phyloP scores from a whole-genome alignment of 345 rosid species.

The Salix dunnii region DNA sequence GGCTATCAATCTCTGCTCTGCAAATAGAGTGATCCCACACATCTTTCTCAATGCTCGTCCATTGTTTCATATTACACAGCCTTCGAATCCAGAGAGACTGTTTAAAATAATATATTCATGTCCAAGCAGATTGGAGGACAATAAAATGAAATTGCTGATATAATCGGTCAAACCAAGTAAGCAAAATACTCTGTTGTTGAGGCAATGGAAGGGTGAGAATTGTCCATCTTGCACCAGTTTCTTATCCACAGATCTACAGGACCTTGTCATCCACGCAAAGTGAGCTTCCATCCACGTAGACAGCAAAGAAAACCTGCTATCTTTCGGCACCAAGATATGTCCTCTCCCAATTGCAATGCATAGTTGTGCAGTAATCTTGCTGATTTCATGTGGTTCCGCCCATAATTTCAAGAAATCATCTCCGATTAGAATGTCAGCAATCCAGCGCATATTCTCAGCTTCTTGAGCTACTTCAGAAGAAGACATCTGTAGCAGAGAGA shows the following conservation, averaged over 20 bases:
- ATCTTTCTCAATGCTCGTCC: background rate
- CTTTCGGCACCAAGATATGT: constrained; percentile 64
- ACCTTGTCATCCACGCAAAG: constrained; percentile 52
- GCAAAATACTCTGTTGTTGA: constrained; percentile 73
- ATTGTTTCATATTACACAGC: background rate
- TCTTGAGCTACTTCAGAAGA: constrained; percentile 56
- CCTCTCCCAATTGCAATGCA: constrained; percentile 86
- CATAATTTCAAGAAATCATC: constrained; percentile 79
- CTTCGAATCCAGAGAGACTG: too few relatives aligned
- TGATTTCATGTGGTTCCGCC: constrained; percentile 94
- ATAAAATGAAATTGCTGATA: background rate
- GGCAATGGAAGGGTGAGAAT: constrained; percentile 74
- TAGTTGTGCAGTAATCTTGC: constrained; percentile 83
- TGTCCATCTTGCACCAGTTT: constrained; percentile 64
- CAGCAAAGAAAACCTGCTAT: constrained; percentile 60
- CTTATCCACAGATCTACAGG: too few relatives aligned
- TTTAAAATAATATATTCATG: background rate
- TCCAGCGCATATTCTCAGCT: constrained; percentile 91
- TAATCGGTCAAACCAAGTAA: constrained; percentile 66
- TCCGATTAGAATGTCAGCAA: constrained; percentile 74
- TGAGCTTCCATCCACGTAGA: constrained; percentile 94
- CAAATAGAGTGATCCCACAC: too few relatives aligned
- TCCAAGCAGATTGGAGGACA: background rate
- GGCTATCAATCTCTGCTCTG: too few relatives aligned
- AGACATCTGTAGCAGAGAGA: too few relatives aligned